These are phyloP conservation scores for Linaria vulgaris DNA, from an alignment of 257 asterid species.

Conservation along the genomic window DNA sequence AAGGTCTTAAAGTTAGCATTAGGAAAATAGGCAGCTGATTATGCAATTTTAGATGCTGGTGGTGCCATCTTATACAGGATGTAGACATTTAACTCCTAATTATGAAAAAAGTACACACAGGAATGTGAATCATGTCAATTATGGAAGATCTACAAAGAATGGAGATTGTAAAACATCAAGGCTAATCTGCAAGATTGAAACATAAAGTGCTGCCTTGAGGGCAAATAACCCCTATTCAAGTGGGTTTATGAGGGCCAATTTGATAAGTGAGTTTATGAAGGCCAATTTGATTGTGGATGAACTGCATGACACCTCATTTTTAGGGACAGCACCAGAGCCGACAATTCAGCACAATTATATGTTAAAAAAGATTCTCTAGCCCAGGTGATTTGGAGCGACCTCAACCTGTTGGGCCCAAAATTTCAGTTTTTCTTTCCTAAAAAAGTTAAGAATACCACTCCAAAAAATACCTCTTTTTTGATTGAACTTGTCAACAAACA, in stretches of 20 bases:
- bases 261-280: too few species aligned
- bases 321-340: conserved; percentile 2
- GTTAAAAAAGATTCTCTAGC: neutral
- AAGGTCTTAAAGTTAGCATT: conserved; percentile 22
- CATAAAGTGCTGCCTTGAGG: neutral
- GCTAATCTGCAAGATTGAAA: too few species aligned
- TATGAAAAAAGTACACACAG: neutral
- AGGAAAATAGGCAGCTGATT: neutral
- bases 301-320: neutral
- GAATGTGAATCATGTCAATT: neutral
- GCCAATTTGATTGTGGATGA: too few species aligned
- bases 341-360: neutral
- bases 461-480: too few species aligned
- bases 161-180: neutral
- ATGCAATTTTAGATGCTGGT: conserved; percentile 11
- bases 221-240: neutral
- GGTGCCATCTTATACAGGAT: conserved; percentile 15
- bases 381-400: too few species aligned
- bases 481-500: too few species aligned
- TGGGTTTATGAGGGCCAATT: too few species aligned
- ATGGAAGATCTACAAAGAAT: neutral
- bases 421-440: too few species aligned
- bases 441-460: too few species aligned
- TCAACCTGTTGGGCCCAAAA: too few species aligned
- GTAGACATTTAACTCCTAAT: neutral